These are phyloP conservation scores for Plasmodium malariae DNA, from an alignment of 169 alveolate species.

Conservation along the genomic window DNA sequence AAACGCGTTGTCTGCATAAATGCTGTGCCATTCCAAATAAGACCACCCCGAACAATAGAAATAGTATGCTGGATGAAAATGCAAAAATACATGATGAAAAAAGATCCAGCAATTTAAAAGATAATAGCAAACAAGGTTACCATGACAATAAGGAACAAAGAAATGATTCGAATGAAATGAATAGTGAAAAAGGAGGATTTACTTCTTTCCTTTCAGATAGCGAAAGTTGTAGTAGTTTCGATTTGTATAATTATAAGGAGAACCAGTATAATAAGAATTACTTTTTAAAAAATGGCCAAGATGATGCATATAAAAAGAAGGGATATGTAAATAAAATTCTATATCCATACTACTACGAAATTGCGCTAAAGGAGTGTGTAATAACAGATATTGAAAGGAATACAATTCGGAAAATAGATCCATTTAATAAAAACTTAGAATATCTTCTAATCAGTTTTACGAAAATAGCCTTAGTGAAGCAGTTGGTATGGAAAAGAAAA, in stretches of 20 bases:
- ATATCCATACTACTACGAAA: conserved; percentile 34
- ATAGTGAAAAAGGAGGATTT: no score
- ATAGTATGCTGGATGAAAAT: no score
- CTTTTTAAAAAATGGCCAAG: not conserved
- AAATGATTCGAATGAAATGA: not conserved
- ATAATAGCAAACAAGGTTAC: not conserved
- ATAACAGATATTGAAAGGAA: conserved; percentile 16
- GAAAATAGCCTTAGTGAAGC: conserved; percentile 34
- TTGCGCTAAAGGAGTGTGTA: conserved; percentile 24
- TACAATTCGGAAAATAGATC: conserved; percentile 10
- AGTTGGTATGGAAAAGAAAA: conserved; percentile 42
- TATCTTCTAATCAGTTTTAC: conserved; percentile 27
- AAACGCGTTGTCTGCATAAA: no score
- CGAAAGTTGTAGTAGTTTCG: conserved; percentile 18
- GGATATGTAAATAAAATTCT: conserved; percentile 39
- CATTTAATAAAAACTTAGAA: conserved; percentile 29
- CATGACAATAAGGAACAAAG: not conserved
- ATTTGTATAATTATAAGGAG: not conserved
- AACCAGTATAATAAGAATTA: not conserved
- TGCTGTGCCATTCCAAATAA: no score
- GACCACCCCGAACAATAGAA: no score
- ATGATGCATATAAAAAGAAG: not conserved
- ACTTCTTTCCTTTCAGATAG: not conserved
- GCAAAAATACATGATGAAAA: no score
- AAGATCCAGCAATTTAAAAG: no score